Base-by-base conservation (phyloP, 2,329 filamentous ascomycete species). In the Talaromyces piceae region DNA sequence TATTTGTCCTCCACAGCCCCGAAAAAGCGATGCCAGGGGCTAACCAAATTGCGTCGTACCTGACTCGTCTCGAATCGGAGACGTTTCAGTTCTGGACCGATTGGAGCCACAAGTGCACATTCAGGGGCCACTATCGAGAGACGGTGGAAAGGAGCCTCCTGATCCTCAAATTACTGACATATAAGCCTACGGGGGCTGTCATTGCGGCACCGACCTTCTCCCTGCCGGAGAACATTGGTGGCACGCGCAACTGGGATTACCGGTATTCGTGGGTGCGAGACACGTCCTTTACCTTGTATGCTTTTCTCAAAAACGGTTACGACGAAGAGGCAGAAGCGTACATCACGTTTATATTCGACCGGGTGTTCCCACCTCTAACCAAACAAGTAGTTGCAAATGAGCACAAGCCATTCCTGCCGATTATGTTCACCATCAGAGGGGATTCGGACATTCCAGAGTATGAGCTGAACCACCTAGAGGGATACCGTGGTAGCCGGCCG, bases 381-480 rank as follows among this genome's bases (percentile, higher is more conserved):
- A 76, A 80, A 54, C 82, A 82, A 1, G 76, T 80, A n/a, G 63
- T 76, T 1, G 46, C 28, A 44, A 78, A 83, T 46, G 80, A 81
- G 26, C 81, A 64, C 13, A 55, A 61, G 2, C 61, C 79, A 0
- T 65, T 67, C 50, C 68, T 91, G 30, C 87, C 87, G 11, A 87
- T 91, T 62, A 90, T 91, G 86, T 89, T 90, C 63, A 87, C 83
- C 37, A 89, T 91, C 57, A 77, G 81, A 22, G 87, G 87, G 44
- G 82, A 82, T 41, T 88, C 84, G 1, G 82, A 88, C 33, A 86
- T 90, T 31, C 84, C 86, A 0, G 86, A 89, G 67, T 61, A 76
- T 30, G 84, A 86, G 56, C 75, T 89, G 5, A 66, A 73, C 48
- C 86, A 91, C 58, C 75, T 91, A 2, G 82, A 87, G 41, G 87